These are phyloP conservation scores for Moniliella sp. DNA, from an alignment of 1,284 basidiomycete genomes.

Conservation along the genomic window DNA sequence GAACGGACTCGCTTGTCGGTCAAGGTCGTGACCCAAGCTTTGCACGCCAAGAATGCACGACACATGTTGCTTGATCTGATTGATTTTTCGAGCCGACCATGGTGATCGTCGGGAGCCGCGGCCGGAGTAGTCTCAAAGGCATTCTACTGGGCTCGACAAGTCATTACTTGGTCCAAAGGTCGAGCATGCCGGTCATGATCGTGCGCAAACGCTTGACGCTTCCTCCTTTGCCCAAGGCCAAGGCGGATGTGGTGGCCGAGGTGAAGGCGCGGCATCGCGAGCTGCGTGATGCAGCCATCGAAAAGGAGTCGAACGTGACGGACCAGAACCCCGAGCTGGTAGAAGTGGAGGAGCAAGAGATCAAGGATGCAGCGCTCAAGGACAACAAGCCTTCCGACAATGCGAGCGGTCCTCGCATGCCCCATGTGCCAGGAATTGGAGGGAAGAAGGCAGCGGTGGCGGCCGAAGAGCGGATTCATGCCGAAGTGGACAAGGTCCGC, in stretches of 20 bases:
- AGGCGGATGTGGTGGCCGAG: conserved; percentile 25
- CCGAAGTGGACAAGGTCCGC: too few relatives aligned
- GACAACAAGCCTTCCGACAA: too few relatives aligned
- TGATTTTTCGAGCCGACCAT: conserved; percentile 75
- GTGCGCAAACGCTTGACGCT: conserved; percentile 24
- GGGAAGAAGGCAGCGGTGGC: too few relatives aligned
- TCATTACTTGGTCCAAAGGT: conserved; percentile 85
- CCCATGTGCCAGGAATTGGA: too few relatives aligned
- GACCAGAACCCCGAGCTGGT: too few relatives aligned
- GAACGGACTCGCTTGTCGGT: conserved; percentile 73
- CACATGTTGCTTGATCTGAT: conserved; percentile 77
- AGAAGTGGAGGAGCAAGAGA: too few relatives aligned
- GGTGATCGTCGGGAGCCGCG: conserved; percentile 83
- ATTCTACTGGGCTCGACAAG: conserved; percentile 89
- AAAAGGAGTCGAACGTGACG: too few relatives aligned
- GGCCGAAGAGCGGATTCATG: too few relatives aligned
- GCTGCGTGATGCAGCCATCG: conserved; percentile 26
- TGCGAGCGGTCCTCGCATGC: too few relatives aligned
- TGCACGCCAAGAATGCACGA: conserved; percentile 68
- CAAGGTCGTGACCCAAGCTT: conserved; percentile 68
- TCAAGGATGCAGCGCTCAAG: too few relatives aligned
- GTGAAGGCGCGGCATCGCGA: conserved; percentile 24
- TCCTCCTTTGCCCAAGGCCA: conserved; percentile 22
- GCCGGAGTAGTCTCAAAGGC: conserved; percentile 67
- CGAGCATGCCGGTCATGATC: conserved; percentile 68